Percentiles rank a stretch among this genome's conserved stretches.
phyloP scores from a whole-genome alignment of 192 early-diverging fungal genomes.

The Fimicolochytrium jonesii region DNA sequence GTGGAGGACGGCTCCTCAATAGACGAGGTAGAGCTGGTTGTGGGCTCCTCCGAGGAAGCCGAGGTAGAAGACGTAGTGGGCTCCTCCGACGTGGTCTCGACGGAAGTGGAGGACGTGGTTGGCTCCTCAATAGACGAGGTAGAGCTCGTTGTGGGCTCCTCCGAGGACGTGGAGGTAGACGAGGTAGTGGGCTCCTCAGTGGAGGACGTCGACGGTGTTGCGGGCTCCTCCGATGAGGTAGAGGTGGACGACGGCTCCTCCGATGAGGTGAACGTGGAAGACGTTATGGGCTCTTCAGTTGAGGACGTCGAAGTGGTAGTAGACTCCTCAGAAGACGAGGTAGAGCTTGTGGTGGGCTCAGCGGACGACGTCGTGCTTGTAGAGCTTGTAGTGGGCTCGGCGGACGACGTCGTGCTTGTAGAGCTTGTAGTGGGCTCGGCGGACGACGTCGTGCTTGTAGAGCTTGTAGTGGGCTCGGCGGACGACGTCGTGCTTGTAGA shows the following conservation, averaged over 20 bases:
- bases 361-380: no score
- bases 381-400: no score
- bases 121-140: background rate
- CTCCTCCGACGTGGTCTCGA: constrained; percentile 4
- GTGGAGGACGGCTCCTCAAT: background rate
- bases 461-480: no score
- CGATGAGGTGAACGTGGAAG: background rate
- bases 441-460: no score
- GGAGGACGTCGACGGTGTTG: background rate
- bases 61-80: background rate
- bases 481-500: no score
- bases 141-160: background rate
- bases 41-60: background rate
- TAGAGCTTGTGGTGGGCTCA: background rate
- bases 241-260: background rate
- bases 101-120: background rate
- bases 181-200: background rate
- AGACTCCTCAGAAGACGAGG: background rate
- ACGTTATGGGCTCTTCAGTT: background rate
- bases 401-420: no score
- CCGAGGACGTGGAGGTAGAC: background rate
- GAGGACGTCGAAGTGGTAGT: background rate
- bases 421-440: no score
- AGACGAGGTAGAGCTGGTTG: background rate
- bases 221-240: background rate